Percentiles rank a stretch among this genome's conserved stretches.
Conservation (phyloP, 805 yeast species). For the Tanozyma kutaoensis region DNA sequence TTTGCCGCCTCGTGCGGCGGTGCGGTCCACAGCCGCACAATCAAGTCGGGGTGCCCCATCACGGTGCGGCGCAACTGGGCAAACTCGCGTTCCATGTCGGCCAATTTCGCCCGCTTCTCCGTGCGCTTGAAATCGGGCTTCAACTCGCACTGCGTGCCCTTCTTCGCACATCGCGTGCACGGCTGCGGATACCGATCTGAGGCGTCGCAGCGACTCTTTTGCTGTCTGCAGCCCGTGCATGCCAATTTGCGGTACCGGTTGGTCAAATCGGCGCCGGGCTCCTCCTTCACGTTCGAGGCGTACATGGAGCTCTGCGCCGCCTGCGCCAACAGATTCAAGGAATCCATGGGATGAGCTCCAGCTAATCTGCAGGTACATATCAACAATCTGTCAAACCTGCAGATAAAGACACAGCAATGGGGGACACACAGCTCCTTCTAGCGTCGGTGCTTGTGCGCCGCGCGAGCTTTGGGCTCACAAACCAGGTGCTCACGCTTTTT, state of each 20-base stretch:
- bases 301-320: no score
- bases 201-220: constrained; percentile 86
- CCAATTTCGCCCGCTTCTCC: constrained; percentile 72
- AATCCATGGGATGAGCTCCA: no score
- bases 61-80: constrained; percentile 51
- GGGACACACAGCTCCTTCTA: constrained; percentile 55
- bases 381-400: no score
- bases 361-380: no score
- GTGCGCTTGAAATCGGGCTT: constrained; percentile 81
- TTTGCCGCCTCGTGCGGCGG: no score
- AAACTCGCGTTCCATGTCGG: constrained; percentile 74
- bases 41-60: constrained; percentile 15
- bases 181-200: constrained; percentile 61
- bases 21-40: no score
- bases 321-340: no score
- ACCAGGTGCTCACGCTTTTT: constrained; percentile 63
- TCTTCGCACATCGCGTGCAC: constrained; percentile 70
- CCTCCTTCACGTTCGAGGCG: no score
- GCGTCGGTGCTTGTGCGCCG: constrained; percentile 56
- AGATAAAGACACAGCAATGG: not conserved
- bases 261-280: no score
- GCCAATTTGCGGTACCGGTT: constrained; percentile 31
- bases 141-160: constrained; percentile 56
- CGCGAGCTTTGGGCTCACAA: constrained; percentile 66
- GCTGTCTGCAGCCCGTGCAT: constrained; percentile 94